Evolutionary conservation across 73 alveolate genomes (phyloP), one percentile per base, ranked within the genome.

Genomic region (Paramecium tetraurelia): DNA sequence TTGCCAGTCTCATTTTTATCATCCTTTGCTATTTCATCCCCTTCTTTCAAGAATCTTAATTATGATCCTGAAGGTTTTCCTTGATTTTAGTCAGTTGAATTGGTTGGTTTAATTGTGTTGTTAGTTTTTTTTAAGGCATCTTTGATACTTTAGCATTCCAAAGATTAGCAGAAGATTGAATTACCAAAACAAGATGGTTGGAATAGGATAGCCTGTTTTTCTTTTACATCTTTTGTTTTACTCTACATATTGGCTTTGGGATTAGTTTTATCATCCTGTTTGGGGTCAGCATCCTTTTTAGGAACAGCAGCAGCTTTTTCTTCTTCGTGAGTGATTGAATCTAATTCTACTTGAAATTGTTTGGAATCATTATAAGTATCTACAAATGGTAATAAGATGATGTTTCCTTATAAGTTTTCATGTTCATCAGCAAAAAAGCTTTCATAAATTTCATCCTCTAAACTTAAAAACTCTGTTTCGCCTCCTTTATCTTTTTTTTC

Each of bases 131-230:
- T 41, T 46, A 80, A 48, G 7, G 76, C 90, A 5, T 80, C 90
- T 48, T 80, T 80, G 21, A 80, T 80, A 18, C 58, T 41, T 4
- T 33, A 4, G 24, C 90, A 80, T 41, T 80, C 43, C 46, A 43
- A 22, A 46, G 46, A 22, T 18, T 21, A 22, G 21, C 90, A 80
- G 43, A 80, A 80, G 22, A 80, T 80, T 41, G 90, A 44, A 80
- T 80, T 80, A 44, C 90, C 90, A 46, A n/a, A 80, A 44, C 90
- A 80, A 31, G 90, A 80, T 4, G 90, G 90, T 80, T 80, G 27
- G 10, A 80, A 80, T 80, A 80, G 46, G 10, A 29, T 11, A 43
- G 46, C 48, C 24, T 80, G 16, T 44, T 40, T 18, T 14, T 22
- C 72, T 48, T 80, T 80, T 4, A 16, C 21, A 4, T 41, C 90